Evolutionary conservation across 371 early-diverging fungal species (phyloP).

Genomic region (Mortierella sp.): DNA sequence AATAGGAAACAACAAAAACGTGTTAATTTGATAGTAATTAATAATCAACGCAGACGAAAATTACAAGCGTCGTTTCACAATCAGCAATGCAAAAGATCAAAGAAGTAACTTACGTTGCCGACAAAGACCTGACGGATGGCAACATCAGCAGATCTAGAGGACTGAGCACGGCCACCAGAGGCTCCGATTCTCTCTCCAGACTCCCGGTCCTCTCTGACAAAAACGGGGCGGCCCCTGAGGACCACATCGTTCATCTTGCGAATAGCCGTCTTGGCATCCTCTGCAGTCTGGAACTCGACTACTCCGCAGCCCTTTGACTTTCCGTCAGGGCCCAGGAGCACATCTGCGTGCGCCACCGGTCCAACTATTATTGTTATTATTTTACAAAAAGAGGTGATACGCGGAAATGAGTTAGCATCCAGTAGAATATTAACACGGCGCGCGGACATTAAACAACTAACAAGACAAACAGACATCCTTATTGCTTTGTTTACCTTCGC

Average conservation of each 20-base stretch:
- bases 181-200: constrained; percentile 62
- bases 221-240: constrained; percentile 84
- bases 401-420: not conserved
- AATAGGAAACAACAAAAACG: not conserved
- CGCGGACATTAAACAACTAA: not conserved
- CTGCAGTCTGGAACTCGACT: constrained; percentile 84
- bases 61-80: not conserved
- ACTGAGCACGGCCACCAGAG: constrained; percentile 57
- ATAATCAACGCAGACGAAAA: not conserved
- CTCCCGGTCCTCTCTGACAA: constrained; percentile 84
- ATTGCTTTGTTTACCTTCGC: constrained; percentile 67
- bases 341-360: constrained; percentile 54
- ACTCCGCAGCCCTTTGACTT: constrained; percentile 67
- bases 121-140: constrained; percentile 75
- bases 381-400: not conserved
- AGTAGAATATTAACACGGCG: not conserved
- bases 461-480: not conserved
- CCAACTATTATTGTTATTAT: constrained; percentile 31
- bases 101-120: constrained; percentile 67
- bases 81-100: not conserved
- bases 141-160: constrained; percentile 3
- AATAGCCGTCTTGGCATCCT: constrained; percentile 88
- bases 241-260: constrained; percentile 76
- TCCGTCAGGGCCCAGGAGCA: constrained; percentile 48
- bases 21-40: not conserved